A percentile compares a stretch with the other conserved stretches of the same genome.
These are phyloP conservation scores for Hyaloperonospora arabidopsidis DNA, from an alignment of 352 stramenopile species.

Conservation along the genomic window DNA sequence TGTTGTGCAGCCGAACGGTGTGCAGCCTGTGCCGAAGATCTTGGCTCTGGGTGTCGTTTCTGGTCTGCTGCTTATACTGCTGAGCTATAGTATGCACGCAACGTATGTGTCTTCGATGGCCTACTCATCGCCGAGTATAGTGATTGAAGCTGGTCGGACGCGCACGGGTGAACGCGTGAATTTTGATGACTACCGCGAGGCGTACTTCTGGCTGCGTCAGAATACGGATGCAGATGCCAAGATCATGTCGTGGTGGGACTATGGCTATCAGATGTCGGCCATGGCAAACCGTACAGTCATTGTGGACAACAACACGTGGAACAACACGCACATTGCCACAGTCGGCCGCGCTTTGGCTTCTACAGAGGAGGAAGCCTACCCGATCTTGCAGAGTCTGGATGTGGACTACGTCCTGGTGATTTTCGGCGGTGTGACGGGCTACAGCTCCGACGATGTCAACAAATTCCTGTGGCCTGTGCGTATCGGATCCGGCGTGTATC, in stretches of 20 bases:
- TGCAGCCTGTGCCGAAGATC: slow-evolving; percentile 54
- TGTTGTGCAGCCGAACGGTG: slow-evolving; percentile 43
- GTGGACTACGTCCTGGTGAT: slow-evolving; percentile 91
- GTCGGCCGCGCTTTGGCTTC: slow-evolving; percentile 84
- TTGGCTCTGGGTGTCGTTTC: slow-evolving; percentile 48
- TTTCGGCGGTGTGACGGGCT: slow-evolving; percentile 83
- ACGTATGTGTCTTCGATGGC: slow-evolving; percentile 86
- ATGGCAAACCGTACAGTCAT: slow-evolving; percentile 87
- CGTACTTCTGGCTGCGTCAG: slow-evolving; percentile 85
- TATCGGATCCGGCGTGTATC: slow-evolving; percentile 82
- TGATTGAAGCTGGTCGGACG: slow-evolving; percentile 79
- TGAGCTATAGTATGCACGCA: slow-evolving; percentile 86
- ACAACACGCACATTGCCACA: slow-evolving; percentile 94
- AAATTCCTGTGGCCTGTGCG: slow-evolving; percentile 91
- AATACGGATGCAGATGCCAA: slow-evolving; percentile 86
- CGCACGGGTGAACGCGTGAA: slow-evolving; percentile 75
- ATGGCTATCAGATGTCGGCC: slow-evolving; percentile 88
- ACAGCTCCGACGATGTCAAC: slow-evolving; percentile 88
- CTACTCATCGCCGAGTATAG: slow-evolving; percentile 89
- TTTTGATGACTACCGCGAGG: slow-evolving; percentile 97
- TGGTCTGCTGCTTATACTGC: slow-evolving; percentile 59
- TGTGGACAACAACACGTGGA: slow-evolving; percentile 95
- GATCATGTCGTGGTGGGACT: slow-evolving; percentile 89
- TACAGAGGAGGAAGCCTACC: slow-evolving; percentile 82
- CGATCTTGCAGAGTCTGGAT: slow-evolving; percentile 86